phyloP scores from a whole-genome alignment of 106 monocot species.

The Allium sativum region DNA sequence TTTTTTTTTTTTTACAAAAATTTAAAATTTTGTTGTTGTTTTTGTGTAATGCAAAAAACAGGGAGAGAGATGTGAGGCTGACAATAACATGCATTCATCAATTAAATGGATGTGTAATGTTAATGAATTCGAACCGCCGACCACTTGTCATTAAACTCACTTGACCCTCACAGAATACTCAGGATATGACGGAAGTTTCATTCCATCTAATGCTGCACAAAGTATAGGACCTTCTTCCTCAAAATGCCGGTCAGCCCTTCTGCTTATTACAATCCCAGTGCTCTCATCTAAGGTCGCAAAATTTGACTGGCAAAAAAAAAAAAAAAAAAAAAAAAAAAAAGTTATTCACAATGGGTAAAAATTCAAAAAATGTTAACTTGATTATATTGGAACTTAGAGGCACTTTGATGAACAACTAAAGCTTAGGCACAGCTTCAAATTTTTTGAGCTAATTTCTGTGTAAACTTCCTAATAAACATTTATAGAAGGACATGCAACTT shows the following conservation, averaged over 20 bases:
- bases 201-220: constrained; percentile 82
- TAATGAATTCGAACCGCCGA: too few relatives aligned
- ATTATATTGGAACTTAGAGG: too few relatives aligned
- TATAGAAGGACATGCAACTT: neutral
- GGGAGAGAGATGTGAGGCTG: too few relatives aligned
- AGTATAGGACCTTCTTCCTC: constrained; percentile 95
- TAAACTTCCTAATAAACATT: constrained; percentile 1
- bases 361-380: too few relatives aligned
- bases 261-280: constrained; percentile 68
- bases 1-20: too few relatives aligned
- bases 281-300: constrained; percentile 87
- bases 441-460: too few relatives aligned
- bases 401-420: neutral
- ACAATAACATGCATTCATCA: too few relatives aligned
- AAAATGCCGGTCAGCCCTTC: constrained; percentile 96
- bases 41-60: too few relatives aligned
- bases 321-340: neutral
- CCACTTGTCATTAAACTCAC: constrained; percentile 10
- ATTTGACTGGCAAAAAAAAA: constrained; percentile 58
- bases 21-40: too few relatives aligned
- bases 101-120: too few relatives aligned
- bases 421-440: neutral
- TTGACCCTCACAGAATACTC: constrained; percentile 93
- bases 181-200: constrained; percentile 92
- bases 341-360: neutral